These are phyloP conservation scores for Scedosporium minutisporum DNA, from an alignment of 2,329 filamentous ascomycete genomes.

Conservation along the genomic window DNA sequence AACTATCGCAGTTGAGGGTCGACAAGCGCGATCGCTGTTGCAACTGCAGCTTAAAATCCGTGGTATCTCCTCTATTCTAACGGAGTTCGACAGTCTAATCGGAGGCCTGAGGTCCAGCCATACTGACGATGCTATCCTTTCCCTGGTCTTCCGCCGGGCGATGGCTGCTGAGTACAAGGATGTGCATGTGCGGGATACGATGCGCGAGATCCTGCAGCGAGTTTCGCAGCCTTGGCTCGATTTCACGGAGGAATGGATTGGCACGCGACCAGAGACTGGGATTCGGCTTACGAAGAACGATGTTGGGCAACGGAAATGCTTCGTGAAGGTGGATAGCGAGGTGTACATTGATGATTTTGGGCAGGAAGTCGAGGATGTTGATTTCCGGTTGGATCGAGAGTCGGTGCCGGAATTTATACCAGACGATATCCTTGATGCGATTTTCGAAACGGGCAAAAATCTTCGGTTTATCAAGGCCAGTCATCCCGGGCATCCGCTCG, in stretches of 20 bases:
- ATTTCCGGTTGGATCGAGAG: constrained; percentile 53
- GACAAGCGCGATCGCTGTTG: constrained; percentile 36
- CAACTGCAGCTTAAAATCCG: constrained; percentile 41
- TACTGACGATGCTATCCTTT: constrained; percentile 53
- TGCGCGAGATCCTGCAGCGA: constrained; percentile 56
- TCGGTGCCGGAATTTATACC: constrained; percentile 66
- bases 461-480: constrained; percentile 61
- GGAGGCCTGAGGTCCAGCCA: constrained; percentile 31
- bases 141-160: constrained; percentile 51
- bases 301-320: constrained; percentile 39
- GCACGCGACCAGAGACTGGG: constrained; percentile 50
- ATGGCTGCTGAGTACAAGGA: constrained; percentile 56
- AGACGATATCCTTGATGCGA: constrained; percentile 54
- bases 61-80: constrained; percentile 37
- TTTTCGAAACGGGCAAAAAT: constrained; percentile 76
- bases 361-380: constrained; percentile 44
- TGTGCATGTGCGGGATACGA: constrained; percentile 49
- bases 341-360: constrained; percentile 49
- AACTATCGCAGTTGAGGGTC: constrained; percentile 33
- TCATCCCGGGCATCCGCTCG: constrained; percentile 62
- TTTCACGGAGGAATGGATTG: constrained; percentile 65
- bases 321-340: constrained; percentile 49
- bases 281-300: constrained; percentile 40
- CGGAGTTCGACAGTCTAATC: constrained; percentile 41
- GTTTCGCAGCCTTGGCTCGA: constrained; percentile 59